Conservation (phyloP, 805 yeast species). For the Zygosaccharomyces bailii region DNA sequence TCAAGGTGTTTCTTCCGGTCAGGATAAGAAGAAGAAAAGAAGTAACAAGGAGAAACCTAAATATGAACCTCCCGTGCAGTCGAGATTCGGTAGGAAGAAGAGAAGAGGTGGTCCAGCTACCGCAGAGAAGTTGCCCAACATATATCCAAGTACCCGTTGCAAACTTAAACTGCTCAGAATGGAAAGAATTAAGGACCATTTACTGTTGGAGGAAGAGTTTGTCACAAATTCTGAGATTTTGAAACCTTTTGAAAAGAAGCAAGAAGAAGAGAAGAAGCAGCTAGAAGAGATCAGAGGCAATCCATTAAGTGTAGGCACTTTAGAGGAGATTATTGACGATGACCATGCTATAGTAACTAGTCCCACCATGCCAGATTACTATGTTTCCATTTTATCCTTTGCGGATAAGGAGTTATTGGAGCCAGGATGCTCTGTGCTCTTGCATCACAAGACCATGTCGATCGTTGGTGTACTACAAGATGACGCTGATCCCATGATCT, state of each 20-base stretch:
- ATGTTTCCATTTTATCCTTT: slow-evolving; percentile 91
- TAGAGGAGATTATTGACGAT: slow-evolving; percentile 96
- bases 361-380: slow-evolving; percentile 94
- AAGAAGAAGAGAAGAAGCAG: slow-evolving; percentile 92
- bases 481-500: slow-evolving; percentile 96
- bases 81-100: slow-evolving; percentile 88
- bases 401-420: slow-evolving; percentile 94
- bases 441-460: slow-evolving; percentile 93
- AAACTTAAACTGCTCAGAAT: slow-evolving; percentile 84
- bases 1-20: slow-evolving; percentile 38
- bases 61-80: slow-evolving; percentile 97
- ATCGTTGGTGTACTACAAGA: slow-evolving; percentile 98
- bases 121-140: slow-evolving; percentile 74
- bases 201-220: slow-evolving; percentile 91
- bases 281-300: slow-evolving; percentile 94
- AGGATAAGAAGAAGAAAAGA: slow-evolving; percentile 47
- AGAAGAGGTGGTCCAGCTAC: slow-evolving; percentile 88
- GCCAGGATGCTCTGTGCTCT: slow-evolving; percentile 93
- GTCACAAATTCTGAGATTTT: slow-evolving; percentile 91
- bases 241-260: slow-evolving; percentile 95
- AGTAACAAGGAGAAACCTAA: slow-evolving; percentile 86
- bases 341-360: slow-evolving; percentile 98
- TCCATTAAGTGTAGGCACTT: slow-evolving; percentile 93
- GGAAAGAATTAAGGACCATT: slow-evolving; percentile 95
- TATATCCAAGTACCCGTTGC: slow-evolving; percentile 90